A percentile compares a stretch with the other conserved stretches of the same genome.
Evolutionary conservation across 345 rosid genomes (phyloP).

Genomic region (Arabidopsis thaliana): TAIR10.1 NC_003076.8:17242501-17243000

Average conservation of each 20-base stretch:
- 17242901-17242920: neutral
- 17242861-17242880: neutral
- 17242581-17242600: too few relatives aligned
- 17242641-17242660: neutral
- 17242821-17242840: constrained; percentile 52
- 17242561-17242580: constrained; percentile 1
- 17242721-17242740: neutral
- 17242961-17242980: neutral
- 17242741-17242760: neutral
- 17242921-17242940: neutral
- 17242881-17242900: too few relatives aligned
- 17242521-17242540: constrained; percentile 3
- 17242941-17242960: neutral
- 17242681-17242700: constrained; percentile 21
- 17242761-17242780: constrained; percentile 48
- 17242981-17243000: neutral
- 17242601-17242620: too few relatives aligned
- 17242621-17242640: neutral
- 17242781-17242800: constrained; percentile 67
- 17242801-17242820: constrained; percentile 53
- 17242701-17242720: constrained; percentile 6
- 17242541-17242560: constrained; percentile 39
- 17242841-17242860: constrained; percentile 61
- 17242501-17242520: constrained; percentile 2
- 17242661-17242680: constrained; percentile 33